Conservation (phyloP, 75 land plant genomes). For the Pseudotsuga menziesii region DNA sequence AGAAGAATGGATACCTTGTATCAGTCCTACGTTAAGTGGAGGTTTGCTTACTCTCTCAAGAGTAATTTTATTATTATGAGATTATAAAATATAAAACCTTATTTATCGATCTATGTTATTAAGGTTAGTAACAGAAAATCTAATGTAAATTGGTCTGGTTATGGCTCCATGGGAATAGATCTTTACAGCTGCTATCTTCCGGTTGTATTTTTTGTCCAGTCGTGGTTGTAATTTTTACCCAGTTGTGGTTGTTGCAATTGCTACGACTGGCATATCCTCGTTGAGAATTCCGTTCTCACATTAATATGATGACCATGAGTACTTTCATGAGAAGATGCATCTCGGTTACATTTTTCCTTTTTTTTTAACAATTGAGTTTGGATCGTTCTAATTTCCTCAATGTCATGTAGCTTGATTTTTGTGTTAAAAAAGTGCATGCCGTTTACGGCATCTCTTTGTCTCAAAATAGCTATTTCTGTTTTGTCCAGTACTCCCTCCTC, state of each 20-base stretch:
- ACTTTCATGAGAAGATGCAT: too few species aligned
- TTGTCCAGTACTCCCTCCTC: too few species aligned
- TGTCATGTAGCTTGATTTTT: too few species aligned
- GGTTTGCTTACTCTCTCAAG: slow-evolving; percentile 20
- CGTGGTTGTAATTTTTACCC: background rate
- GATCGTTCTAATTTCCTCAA: too few species aligned
- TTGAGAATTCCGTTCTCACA: too few species aligned
- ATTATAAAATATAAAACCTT: background rate
- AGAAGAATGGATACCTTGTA: slow-evolving; percentile 62
- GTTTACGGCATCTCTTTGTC: too few species aligned
- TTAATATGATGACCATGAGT: too few species aligned
- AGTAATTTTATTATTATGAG: background rate
- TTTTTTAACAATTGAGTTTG: too few species aligned
- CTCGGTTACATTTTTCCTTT: too few species aligned
- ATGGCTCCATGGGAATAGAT: background rate
- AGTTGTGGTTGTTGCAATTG: background rate
- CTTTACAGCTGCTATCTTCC: background rate
- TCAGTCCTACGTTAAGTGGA: slow-evolving; percentile 14
- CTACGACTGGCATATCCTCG: too few species aligned
- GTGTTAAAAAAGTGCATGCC: too few species aligned
- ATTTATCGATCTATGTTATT: background rate
- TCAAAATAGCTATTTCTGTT: too few species aligned
- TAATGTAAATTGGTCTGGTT: background rate
- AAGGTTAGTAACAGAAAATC: background rate
- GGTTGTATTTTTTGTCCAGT: background rate